A percentile compares a stretch with the other conserved stretches of the same genome.
phyloP scores from a whole-genome alignment of 2,329 filamentous ascomycete species.

The Camptophora hylomeconis region DNA sequence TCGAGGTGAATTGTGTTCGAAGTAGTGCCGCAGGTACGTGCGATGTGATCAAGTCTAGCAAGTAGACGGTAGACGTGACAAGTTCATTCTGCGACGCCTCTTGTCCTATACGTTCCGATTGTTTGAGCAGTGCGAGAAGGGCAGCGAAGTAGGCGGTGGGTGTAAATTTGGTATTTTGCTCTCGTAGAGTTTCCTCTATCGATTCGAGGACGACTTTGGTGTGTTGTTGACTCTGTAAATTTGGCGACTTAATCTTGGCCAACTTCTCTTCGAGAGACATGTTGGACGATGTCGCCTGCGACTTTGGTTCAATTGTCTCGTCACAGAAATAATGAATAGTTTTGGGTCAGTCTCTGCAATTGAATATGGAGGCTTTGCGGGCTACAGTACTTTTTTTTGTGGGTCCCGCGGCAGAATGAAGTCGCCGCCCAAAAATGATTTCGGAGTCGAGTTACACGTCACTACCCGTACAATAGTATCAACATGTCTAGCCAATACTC shows the following conservation, averaged over 20 bases:
- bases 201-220: slow-evolving; percentile 77
- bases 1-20: slow-evolving; percentile 87
- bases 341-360: no score
- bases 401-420: no score
- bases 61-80: slow-evolving; percentile 77
- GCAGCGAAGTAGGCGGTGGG: slow-evolving; percentile 92
- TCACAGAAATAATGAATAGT: no score
- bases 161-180: slow-evolving; percentile 70
- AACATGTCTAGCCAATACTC: no score
- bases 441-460: no score
- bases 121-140: slow-evolving; percentile 73
- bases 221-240: slow-evolving; percentile 90
- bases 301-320: no score
- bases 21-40: slow-evolving; percentile 76
- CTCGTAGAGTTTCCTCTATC: slow-evolving; percentile 82
- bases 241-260: slow-evolving; percentile 93
- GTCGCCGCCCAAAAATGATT: no score
- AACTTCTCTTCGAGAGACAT: slow-evolving; percentile 70
- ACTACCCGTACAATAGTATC: no score
- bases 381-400: no score
- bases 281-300: slow-evolving; percentile 2
- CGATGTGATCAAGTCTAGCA: slow-evolving; percentile 83
- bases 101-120: slow-evolving; percentile 51
- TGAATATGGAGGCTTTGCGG: no score
- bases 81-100: slow-evolving; percentile 68